Evolutionary conservation across 306 rosid species (phyloP).

Genomic region (Arachis stenosperma): DNA sequence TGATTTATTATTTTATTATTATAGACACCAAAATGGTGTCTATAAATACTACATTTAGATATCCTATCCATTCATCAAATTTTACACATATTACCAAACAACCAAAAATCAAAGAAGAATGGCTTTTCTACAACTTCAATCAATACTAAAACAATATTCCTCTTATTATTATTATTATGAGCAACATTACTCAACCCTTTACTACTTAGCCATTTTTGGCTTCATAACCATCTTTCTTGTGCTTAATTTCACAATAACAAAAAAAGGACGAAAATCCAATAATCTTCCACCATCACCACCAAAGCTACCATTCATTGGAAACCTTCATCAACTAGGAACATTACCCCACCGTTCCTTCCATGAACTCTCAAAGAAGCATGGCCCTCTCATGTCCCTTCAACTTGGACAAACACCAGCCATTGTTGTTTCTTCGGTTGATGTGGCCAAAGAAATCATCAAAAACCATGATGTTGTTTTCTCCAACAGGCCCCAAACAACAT

Average conservation of each 20-base stretch:
- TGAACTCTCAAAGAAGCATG: slow-evolving; percentile 38
- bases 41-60: too few species aligned
- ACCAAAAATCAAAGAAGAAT: too few species aligned
- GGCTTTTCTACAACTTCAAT: too few species aligned
- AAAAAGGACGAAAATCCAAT: not conserved
- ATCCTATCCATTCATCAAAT: too few species aligned
- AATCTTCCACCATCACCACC: slow-evolving; percentile 50
- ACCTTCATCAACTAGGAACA: slow-evolving; percentile 51
- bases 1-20: too few species aligned
- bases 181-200: too few species aligned
- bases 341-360: slow-evolving; percentile 43
- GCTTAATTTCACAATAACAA: not conserved
- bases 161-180: too few species aligned
- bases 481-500: slow-evolving; percentile 8
- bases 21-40: too few species aligned
- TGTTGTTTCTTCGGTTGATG: slow-evolving; percentile 35
- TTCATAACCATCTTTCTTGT: not conserved
- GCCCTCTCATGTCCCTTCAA: slow-evolving; percentile 43
- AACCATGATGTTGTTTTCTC: slow-evolving; percentile 21
- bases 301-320: slow-evolving; percentile 46
- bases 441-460: slow-evolving; percentile 11
- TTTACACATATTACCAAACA: too few species aligned
- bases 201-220: not conserved
- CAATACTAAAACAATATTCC: too few species aligned
- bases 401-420: slow-evolving; percentile 42